Percentiles rank a stretch among this genome's conserved stretches.
Conservation (phyloP, 225 moss, liverwort and hornwort genomes). For the Polytrichum formosum region DNA sequence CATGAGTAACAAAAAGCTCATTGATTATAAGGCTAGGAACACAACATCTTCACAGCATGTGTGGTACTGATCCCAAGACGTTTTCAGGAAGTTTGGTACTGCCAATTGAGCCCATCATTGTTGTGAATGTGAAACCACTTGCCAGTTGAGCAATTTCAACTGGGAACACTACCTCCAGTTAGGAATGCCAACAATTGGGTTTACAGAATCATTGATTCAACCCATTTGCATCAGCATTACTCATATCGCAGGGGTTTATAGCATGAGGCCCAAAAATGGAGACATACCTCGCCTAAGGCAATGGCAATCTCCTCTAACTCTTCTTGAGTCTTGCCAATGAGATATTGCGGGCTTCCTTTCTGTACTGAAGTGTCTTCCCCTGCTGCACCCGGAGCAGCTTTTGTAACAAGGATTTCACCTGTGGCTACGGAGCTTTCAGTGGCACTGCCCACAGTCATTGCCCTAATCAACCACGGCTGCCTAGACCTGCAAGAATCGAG, state of each 20-base stretch:
- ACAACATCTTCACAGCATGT: slow-evolving; percentile 13
- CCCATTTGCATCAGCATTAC: no score
- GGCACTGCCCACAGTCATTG: slow-evolving; percentile 39
- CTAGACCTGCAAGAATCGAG: slow-evolving; percentile 6
- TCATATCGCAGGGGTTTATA: no score
- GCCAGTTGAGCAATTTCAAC: no score
- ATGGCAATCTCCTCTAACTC: slow-evolving; percentile 66
- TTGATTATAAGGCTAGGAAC: not conserved
- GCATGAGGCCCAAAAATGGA: not conserved
- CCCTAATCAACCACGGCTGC: slow-evolving; percentile 40
- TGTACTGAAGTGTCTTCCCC: slow-evolving; percentile 16
- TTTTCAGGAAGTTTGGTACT: not conserved
- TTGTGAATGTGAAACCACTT: not conserved
- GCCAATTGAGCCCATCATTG: slow-evolving; percentile 1
- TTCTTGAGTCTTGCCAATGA: slow-evolving; percentile 78
- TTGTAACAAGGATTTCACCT: slow-evolving; percentile 13
- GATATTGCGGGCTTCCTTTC: slow-evolving; percentile 36
- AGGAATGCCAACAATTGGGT: not conserved
- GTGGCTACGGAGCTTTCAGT: slow-evolving; percentile 17
- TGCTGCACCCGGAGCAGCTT: slow-evolving; percentile 14
- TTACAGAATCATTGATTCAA: no score
- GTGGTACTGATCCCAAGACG: no score
- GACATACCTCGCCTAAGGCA: slow-evolving; percentile 62
- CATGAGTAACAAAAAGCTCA: slow-evolving; percentile 10
- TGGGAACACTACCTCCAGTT: not conserved